Evolutionary conservation across 371 early-diverging fungal genomes (phyloP), one percentile per base, ranked within the genome.

Genomic region (Mucor indicus): DNA sequence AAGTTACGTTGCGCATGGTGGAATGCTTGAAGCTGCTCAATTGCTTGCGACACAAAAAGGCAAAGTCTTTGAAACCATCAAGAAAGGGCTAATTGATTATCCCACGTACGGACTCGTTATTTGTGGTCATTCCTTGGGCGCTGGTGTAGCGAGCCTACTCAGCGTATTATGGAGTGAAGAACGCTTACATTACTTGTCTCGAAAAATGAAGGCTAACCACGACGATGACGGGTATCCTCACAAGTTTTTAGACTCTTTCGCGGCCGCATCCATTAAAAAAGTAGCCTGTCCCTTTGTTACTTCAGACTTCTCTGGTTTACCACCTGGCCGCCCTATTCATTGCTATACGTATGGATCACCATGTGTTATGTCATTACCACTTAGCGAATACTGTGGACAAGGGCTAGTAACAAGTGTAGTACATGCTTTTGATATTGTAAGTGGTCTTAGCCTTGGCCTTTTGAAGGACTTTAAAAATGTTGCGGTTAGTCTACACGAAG

Each of bases 51-150:
- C 67, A 16, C 60, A 73, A 27, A 74, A 71, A 15, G 83, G 85
- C 4, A 84, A 84, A 45, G 86, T 90, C 2, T 85, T 78, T 55
- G 77, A 69, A 24, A 73, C 79, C 4, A 79, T 90, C 20, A 67
- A 67, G 7, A 75, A 82, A 38, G 91, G 89, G 0, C 55, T 90
- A 32, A 65, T 70, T 15, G 49, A 67, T 16, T 79, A 83, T 40
- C 86, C 88, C 2, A 72, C 76, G 19, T 91, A 90, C 53, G 89
- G 89, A 0, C 71, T 91, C 22, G 83, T 90, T 1, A 52, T 91
- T 8, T 87, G 87, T 29, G 92, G 92, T 0, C 92, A 92, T 52
- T 85, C 86, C 2, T 57, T 92, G 4, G 92, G 91, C 36, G 92
- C 84, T 19, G 92, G 91, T 3, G 90, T 91, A 3, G 87, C 86